Base-by-base conservation (phyloP, 1,284 basidiomycete species). In the Hymenochaete sp. region DNA sequence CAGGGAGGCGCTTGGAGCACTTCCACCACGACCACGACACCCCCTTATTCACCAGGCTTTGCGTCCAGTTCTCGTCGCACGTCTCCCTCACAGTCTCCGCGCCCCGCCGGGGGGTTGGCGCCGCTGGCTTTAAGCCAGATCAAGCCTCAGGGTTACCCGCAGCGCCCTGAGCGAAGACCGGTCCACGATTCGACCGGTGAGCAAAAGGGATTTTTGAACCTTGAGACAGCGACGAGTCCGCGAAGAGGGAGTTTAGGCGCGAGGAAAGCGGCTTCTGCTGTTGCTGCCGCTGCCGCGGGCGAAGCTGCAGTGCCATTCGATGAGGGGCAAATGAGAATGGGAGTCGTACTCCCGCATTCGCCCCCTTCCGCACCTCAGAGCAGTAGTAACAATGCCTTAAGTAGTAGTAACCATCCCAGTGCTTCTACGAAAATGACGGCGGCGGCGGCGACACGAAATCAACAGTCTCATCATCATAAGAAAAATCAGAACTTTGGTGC, bases 311-410 rank as follows among this genome's bases (percentile, higher is more conserved):
- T 39, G 19, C 31, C 38, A 16, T 26, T 46, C 21, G 38, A 37
- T 18, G 47, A 41, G 49, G 40, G 49, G 45, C 45, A n/a, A n/a
- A n/a, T n/a, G n/a, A n/a, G n/a, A n/a, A n/a, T n/a, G n/a, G n/a
- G n/a, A n/a, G n/a, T 51, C 33, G 49, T 45, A 28, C 47, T 51
- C 45, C 49, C 49, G 9, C 49, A 33, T 38, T 38, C 49, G 4
- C 27, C 38, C n/a, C n/a, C n/a, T n/a, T n/a, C n/a, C n/a, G n/a
- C n/a, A n/a, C n/a, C n/a, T n/a, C n/a, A n/a, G n/a, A n/a, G n/a
- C n/a, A n/a, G n/a, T n/a, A n/a, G n/a, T n/a, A n/a, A n/a, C n/a
- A n/a, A n/a, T n/a, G n/a, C n/a, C n/a, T n/a, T n/a, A n/a, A n/a
- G n/a, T n/a, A n/a, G n/a, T n/a, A n/a, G n/a, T n/a, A n/a, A n/a